Conservation (phyloP, 208 protist species). For the Leishmania arabica region DNA sequence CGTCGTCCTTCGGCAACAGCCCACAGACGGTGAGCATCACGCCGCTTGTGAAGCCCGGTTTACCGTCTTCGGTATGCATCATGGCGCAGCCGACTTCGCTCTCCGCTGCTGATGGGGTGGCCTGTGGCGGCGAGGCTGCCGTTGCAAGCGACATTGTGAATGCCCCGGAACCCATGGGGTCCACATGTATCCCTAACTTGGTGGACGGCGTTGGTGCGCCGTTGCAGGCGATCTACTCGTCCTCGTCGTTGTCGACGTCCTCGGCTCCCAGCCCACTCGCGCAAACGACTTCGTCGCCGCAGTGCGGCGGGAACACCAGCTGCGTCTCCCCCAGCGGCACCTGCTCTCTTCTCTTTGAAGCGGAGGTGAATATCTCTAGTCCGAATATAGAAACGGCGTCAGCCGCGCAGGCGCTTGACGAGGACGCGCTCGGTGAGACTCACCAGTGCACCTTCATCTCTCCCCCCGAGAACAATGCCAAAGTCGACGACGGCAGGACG, state of each 20-base stretch:
- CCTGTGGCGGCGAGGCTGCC: background rate
- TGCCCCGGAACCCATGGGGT: background rate
- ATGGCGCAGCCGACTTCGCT: background rate
- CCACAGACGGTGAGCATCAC: conserved; percentile 6
- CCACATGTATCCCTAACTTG: background rate
- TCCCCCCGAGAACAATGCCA: background rate
- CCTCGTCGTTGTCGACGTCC: conserved; percentile 4
- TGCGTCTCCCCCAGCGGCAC: background rate
- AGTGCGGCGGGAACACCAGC: background rate
- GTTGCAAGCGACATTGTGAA: background rate
- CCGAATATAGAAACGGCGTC: background rate
- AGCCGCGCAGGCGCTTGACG: background rate
- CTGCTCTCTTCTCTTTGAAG: background rate
- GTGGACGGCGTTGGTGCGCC: background rate
- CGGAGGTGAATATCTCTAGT: background rate
- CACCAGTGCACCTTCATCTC: background rate
- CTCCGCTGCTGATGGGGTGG: background rate
- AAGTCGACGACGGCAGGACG: background rate
- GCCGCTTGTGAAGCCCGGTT: conserved; percentile 8
- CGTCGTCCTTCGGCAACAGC: conserved; percentile 1
- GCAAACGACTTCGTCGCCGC: background rate
- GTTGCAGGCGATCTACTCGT: conserved; percentile 3
- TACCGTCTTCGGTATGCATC: conserved; percentile 4
- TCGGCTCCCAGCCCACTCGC: background rate
- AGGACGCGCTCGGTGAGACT: background rate